Evolutionary conservation across 371 early-diverging fungal genomes (phyloP).

Genomic region (Lichtheimia hyalospora): DNA sequence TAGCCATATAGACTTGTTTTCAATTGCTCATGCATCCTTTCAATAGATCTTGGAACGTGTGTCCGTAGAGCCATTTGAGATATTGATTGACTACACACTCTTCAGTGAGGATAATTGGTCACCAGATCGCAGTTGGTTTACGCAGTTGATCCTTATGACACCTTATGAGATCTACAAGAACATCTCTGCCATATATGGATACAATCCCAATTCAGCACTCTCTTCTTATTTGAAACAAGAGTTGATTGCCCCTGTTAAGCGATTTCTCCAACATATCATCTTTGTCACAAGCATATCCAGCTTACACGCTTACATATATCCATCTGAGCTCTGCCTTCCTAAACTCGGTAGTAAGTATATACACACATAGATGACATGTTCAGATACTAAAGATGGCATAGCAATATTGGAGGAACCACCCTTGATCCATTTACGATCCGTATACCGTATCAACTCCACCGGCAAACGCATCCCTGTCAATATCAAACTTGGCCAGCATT

Average conservation of each 20-base stretch:
- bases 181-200: constrained; percentile 55
- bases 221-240: constrained; percentile 61
- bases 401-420: background rate
- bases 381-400: background rate
- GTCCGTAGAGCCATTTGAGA: constrained; percentile 61
- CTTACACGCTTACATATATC: constrained; percentile 64
- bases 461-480: constrained; percentile 55
- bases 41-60: constrained; percentile 49
- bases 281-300: constrained; percentile 68
- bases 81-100: constrained; percentile 78
- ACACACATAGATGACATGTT: background rate
- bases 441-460: background rate
- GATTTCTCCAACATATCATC: constrained; percentile 54
- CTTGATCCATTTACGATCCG: background rate
- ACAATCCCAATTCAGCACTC: constrained; percentile 75
- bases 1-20: background rate
- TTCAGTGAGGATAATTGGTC: constrained; percentile 46
- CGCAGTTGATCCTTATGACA: constrained; percentile 67
- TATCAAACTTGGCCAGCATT: constrained; percentile 77
- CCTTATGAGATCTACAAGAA: constrained; percentile 58
- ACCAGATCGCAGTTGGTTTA: constrained; percentile 51
- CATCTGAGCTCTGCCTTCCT: constrained; percentile 73
- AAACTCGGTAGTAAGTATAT: constrained; percentile 53
- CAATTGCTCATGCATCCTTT: background rate
- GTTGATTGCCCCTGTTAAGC: constrained; percentile 48